Evolutionary conservation across 176 grass and related monocot species (phyloP), one percentile per base, ranked within the genome.

Genomic region (Otatea glauca): DNA sequence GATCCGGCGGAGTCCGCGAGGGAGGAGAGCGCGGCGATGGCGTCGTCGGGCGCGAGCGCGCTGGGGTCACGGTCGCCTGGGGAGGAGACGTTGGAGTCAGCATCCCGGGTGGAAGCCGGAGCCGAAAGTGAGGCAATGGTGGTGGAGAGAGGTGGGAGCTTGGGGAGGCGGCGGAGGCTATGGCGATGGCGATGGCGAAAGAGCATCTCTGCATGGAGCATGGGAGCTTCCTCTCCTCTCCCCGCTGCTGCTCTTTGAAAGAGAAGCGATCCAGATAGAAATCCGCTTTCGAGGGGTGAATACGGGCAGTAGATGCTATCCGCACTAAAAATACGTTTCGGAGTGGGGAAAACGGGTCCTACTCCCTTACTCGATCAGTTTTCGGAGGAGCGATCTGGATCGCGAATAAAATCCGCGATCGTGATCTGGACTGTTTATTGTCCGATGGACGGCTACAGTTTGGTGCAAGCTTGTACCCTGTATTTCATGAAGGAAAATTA

Each of bases 1-100:
- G 92, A 98, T 20, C 92, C 89, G 25, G 78, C 85, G 15, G 86
- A 39, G 54, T 88, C 87, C 3, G 88, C 93, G 20, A 98, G 67
- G 63, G 83, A 45, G 41, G 89, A 41, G 4, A 90, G 80, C 13
- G 73, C 41, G 16, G 89, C 79, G 67, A 92, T 83, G 62, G 91
- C 91, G 15, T 98, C 91, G 61, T 95, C 92, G 1, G 81, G 83
- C 4, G 81, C 41, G 35, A 92, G 76, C 32, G 63, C 1, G 38
- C 81, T 5, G 7, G 76, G 78, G 27, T 75, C 77, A 9, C 20
- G 68, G 59, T 43, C 83, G 21, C 73, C 83, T 11, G 17, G 18
- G 5, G 44, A 66, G 27, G 63, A 51, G 44, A 51, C 2, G 62
- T 6, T 5, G 72, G 56, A 78, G 80, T 65, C 6, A 35, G 43